Evolutionary conservation across 345 rosid genomes (phyloP).

Genomic region (Cardiospermum halicacabum): DNA sequence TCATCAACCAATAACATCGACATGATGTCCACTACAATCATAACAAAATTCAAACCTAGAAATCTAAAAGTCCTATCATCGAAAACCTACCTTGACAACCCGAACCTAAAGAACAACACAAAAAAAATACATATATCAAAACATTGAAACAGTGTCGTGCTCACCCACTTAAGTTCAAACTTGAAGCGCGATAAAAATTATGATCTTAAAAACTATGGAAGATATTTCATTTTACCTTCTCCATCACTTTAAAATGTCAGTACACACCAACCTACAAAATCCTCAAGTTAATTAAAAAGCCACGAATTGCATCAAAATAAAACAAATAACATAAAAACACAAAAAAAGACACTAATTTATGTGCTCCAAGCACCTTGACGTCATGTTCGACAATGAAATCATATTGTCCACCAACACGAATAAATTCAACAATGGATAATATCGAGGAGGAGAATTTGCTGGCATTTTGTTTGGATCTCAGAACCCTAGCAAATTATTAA

Average conservation of each 20-base stretch:
- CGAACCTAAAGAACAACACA: constrained; percentile 63
- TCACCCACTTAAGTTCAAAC: constrained; percentile 94
- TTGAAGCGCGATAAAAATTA: constrained; percentile 84
- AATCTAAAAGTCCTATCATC: constrained; percentile 17
- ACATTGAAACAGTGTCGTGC: not conserved
- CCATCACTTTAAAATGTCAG: constrained; percentile 83
- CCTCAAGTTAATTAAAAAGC: not conserved
- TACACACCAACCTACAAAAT: constrained; percentile 73
- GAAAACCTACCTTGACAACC: constrained; percentile 69
- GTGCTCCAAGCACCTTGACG: constrained; percentile 98
- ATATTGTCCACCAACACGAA: constrained; percentile 82
- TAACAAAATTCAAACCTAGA: constrained; percentile 23
- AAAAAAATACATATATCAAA: constrained; percentile 3
- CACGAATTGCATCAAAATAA: not conserved
- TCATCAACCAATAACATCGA: too few species aligned
- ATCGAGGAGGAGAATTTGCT: constrained; percentile 80
- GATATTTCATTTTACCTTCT: constrained; percentile 85
- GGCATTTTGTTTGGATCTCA: constrained; percentile 93
- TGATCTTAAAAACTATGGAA: constrained; percentile 93
- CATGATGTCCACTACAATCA: too few species aligned
- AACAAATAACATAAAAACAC: not conserved
- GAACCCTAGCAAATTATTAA: too few species aligned
- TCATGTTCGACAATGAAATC: constrained; percentile 97
- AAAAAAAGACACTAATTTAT: constrained; percentile 52
- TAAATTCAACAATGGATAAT: constrained; percentile 75